phyloP scores from a whole-genome alignment of 106 monocot species.

The Posidonia australis region DNA sequence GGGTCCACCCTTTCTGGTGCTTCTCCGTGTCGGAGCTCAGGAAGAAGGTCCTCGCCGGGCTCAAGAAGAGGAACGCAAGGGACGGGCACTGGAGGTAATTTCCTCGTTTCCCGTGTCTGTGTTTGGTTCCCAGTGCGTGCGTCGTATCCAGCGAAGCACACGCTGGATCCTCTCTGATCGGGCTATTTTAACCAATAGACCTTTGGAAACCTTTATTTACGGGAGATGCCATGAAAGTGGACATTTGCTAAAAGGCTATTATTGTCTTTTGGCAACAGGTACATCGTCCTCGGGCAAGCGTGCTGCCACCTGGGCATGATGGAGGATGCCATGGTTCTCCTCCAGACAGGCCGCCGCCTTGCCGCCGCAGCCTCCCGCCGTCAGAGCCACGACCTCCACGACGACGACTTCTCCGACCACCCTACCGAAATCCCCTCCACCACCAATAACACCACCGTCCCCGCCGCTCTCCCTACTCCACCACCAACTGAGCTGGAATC shows the following conservation, averaged over 20 bases:
- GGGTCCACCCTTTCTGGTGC: conserved; percentile 27
- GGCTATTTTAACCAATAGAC: background rate
- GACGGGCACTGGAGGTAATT: conserved; percentile 89
- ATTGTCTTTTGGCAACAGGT: conserved; percentile 30
- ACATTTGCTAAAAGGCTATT: background rate
- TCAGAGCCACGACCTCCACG: conserved; percentile 44
- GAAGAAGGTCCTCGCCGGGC: conserved; percentile 26
- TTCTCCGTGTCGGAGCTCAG: conserved; percentile 72
- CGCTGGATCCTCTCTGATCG: background rate
- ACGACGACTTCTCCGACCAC: conserved; percentile 47
- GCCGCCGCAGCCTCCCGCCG: conserved; percentile 66
- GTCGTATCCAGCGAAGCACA: background rate
- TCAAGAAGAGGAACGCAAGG: conserved; percentile 19
- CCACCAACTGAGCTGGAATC: conserved; percentile 32
- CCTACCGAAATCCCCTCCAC: background rate
- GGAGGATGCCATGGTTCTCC: conserved; percentile 90
- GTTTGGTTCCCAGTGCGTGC: too few species aligned
- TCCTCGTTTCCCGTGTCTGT: background rate
- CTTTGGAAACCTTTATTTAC: background rate
- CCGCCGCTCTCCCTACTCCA: background rate
- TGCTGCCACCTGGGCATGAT: conserved; percentile 83
- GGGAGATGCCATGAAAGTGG: background rate
- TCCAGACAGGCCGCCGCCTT: conserved; percentile 71
- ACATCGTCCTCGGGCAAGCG: conserved; percentile 71
- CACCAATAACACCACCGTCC: background rate